Evolutionary conservation across 352 stramenopile species (phyloP), one percentile per base, ranked within the genome.

Genomic region (Phytopythium mirpurense): DNA sequence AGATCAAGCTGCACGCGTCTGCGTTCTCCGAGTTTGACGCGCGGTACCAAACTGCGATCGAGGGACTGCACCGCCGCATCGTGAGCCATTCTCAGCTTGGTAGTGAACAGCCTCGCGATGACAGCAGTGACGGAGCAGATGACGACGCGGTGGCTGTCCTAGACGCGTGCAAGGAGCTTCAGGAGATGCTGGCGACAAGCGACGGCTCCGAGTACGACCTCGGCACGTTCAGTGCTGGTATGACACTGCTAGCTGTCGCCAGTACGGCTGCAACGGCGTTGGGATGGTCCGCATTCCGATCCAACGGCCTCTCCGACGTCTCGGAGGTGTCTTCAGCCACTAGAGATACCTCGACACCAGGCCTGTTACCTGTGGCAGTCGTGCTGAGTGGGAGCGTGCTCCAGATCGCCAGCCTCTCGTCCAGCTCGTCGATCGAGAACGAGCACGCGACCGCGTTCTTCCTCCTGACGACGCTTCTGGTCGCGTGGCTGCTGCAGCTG

Each of bases 361-460:
- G n/a, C n/a, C n/a, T n/a, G n/a, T n/a, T 52, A 14, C 31, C 46
- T 35, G 19, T 18, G 10, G 16, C 26, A 9, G 34, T 54, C 36
- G 15, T 43, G 27, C 29, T 51, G 38, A 27, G 59, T 9, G 65
- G 63, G 12, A 65, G 54, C 31, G 43, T 70, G 26, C 41, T 78
- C 14, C 77, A 90, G 26, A 78, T 89, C 50, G 59, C 60, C 16
- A 90, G 73, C 31, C 60, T 93, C 19, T 81, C 80, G 1, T 93
- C 83, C 1, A 93, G 77, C 31, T 95, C 85, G 5, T 91, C 82
- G 19, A 94, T 96, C 32, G 86, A 96, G 51, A 96, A 96, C 56
- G 86, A 96, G 52, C 86, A 96, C 52, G 85, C 83, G 14, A 92
- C 81, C 11, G 61, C 60, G 7, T 94, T 93, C 54, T 92, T 93